Evolutionary conservation across 305 asterid species (phyloP).

Genomic region (Solanum hybrid): DNA sequence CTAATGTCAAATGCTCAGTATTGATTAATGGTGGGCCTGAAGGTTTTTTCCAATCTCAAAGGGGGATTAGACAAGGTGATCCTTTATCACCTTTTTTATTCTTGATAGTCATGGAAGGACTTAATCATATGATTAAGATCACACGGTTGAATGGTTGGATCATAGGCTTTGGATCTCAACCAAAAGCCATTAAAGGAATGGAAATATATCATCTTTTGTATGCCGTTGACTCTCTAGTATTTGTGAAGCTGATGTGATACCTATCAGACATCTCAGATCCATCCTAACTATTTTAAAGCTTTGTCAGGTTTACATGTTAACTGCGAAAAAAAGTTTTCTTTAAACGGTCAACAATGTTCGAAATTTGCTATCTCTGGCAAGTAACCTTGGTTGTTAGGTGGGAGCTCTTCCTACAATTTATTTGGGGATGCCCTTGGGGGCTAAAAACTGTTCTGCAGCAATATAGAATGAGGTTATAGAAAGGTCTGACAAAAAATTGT

Average conservation of each 20-base stretch:
- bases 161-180: background rate
- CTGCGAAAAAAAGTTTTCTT: background rate
- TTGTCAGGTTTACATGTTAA: background rate
- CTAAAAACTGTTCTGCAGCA: too few relatives aligned
- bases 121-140: background rate
- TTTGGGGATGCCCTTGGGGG: background rate
- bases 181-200: background rate
- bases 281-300: background rate
- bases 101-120: background rate
- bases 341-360: background rate
- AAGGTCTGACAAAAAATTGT: background rate
- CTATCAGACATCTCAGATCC: background rate
- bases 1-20: background rate
- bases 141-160: background rate
- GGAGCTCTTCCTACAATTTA: background rate
- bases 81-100: background rate
- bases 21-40: background rate
- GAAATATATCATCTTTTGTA: background rate
- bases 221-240: background rate
- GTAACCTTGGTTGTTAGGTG: background rate
- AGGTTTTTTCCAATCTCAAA: background rate
- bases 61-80: background rate
- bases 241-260: background rate
- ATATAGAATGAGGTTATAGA: background rate
- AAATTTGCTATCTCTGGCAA: background rate